A percentile compares a stretch with the other conserved stretches of the same genome.
Conservation (phyloP, 352 stramenopile species). For the Phytophthora fragariae region DNA sequence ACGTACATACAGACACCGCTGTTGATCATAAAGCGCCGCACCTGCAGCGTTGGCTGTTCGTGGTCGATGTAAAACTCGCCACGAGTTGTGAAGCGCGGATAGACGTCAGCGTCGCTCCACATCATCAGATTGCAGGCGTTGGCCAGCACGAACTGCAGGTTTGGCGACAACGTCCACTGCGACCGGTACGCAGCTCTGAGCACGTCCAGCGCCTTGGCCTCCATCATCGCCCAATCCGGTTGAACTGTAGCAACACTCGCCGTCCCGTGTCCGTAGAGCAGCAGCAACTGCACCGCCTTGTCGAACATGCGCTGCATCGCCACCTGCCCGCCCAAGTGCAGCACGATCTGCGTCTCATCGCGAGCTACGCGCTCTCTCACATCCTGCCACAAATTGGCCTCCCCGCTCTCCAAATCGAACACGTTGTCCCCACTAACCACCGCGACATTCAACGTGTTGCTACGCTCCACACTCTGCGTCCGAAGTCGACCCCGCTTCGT, state of each 20-base stretch:
- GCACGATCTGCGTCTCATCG: slow-evolving; percentile 45
- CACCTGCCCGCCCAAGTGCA: slow-evolving; percentile 81
- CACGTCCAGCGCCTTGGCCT: slow-evolving; percentile 56
- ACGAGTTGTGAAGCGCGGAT: slow-evolving; percentile 66
- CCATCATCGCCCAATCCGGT: slow-evolving; percentile 52
- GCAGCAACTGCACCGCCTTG: slow-evolving; percentile 63
- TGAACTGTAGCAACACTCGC: slow-evolving; percentile 9
- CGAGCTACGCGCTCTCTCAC: slow-evolving; percentile 47
- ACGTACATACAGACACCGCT: too few species aligned
- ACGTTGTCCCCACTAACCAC: slow-evolving; percentile 63
- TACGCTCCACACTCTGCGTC: slow-evolving; percentile 53
- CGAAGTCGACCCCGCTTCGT: slow-evolving; percentile 48
- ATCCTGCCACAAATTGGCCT: slow-evolving; percentile 59
- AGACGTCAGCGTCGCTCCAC: slow-evolving; percentile 80
- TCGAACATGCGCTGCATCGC: slow-evolving; percentile 76
- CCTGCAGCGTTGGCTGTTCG: slow-evolving; percentile 62
- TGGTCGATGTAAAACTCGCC: slow-evolving; percentile 66
- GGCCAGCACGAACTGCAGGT: slow-evolving; percentile 63
- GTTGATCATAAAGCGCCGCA: neutral
- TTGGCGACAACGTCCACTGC: slow-evolving; percentile 64
- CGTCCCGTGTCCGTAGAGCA: slow-evolving; percentile 53
- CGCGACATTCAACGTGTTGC: slow-evolving; percentile 33
- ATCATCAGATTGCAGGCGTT: slow-evolving; percentile 85
- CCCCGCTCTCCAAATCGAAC: slow-evolving; percentile 52
- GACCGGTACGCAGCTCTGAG: slow-evolving; percentile 73